phyloP scores from a whole-genome alignment of 345 rosid species.

The Lepidium didymum region DNA sequence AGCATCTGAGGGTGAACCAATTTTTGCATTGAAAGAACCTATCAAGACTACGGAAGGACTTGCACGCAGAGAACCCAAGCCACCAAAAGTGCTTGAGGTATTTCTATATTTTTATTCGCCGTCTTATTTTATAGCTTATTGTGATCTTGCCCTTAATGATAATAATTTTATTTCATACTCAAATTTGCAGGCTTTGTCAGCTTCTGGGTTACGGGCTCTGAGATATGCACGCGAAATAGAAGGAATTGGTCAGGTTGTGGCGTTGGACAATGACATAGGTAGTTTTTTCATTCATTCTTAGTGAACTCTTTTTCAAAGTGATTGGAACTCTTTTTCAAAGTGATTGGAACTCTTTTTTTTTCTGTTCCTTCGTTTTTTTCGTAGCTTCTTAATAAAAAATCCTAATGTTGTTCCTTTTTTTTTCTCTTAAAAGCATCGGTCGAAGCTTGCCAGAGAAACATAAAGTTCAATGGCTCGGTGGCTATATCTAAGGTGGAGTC shows the following conservation, averaged over 20 bases:
- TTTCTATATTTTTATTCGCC: neutral
- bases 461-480: conserved; percentile 78
- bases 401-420: neutral
- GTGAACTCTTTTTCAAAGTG: neutral
- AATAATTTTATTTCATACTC: neutral
- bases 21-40: conserved; percentile 31
- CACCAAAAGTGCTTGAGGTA: conserved; percentile 92
- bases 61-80: conserved; percentile 46
- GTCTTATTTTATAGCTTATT: neutral
- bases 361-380: neutral
- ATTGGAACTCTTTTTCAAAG: neutral
- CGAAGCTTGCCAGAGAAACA: conserved; percentile 88
- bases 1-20: conserved; percentile 16
- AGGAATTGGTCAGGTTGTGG: conserved; percentile 86
- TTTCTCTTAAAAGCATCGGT: conserved; percentile 50
- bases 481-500: conserved; percentile 92
- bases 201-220: conserved; percentile 84
- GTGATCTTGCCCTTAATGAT: neutral
- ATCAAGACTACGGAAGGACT: conserved; percentile 33
- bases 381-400: neutral
- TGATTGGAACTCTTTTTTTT: neutral
- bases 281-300: neutral
- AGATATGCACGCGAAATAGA: conserved; percentile 87
- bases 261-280: conserved; percentile 77
- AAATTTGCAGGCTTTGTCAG: conserved; percentile 69